Base-by-base conservation (phyloP, 306 rosid species). In the Prunus armeniaca region DNA sequence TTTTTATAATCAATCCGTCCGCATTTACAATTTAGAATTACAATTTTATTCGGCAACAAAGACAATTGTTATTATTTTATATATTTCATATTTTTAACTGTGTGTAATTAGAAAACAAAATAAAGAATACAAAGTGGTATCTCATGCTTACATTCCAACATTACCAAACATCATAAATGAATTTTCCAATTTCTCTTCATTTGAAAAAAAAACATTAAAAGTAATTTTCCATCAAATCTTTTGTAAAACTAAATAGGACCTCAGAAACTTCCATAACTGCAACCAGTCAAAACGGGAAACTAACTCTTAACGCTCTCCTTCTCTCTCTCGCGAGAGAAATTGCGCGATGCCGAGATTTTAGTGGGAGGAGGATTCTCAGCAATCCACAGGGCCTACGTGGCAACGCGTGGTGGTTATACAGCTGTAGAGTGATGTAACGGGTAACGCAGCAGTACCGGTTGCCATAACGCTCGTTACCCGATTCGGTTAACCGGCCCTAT, bases 361-460 rank as follows among this genome's bases (percentile, higher is more conserved):
- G 85, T 57, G 32, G 55, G 49, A 73, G 15, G 51, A 47, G 50
- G 76, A 70, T 80, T 75, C 58, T 56, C 64, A 51, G 67, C 78
- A 67, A 76, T 69, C 76, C 64, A 41, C 74, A 13, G 61, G 61
- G 32, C 75, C 19, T 77, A 80, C 84, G 85, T 81, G 88, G 85
- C 88, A 34, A 68, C 64, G 51, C 85, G 71, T 65, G 88, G 81
- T 51, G 32, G 81, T 80, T 78, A 78, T 69, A 71, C 76, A 69
- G 80, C 85, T 82, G 83, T 77, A 71, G 41, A 71, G 24, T 63
- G 65, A 52, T 30, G 25, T 20, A 62, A 81, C 87, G 71, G 76
- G 78, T 65, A 81, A 85, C 86, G 18, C 34, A 27, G 67, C 12
- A 73, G 76, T 45, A 79, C 85, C 88, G 84, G 87, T 83, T 78